phyloP scores from a whole-genome alignment of 306 rosid genomes.

The Dalbergia oliveri region DNA sequence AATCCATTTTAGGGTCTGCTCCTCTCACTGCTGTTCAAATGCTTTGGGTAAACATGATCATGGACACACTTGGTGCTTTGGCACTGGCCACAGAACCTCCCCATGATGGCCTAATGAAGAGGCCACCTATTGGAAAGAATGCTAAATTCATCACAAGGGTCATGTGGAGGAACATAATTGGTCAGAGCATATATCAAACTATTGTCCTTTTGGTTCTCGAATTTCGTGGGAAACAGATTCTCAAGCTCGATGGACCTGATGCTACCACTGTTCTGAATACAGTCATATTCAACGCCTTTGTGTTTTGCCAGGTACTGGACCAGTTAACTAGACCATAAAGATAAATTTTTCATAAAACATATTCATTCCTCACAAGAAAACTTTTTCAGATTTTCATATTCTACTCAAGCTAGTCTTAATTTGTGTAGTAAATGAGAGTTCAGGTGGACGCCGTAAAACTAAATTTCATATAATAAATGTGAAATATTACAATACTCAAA shows the following conservation, averaged over 20 bases:
- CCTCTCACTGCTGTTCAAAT: conserved; percentile 96
- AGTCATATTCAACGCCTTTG: conserved; percentile 85
- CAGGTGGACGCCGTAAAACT: too few relatives aligned
- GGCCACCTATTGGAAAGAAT: conserved; percentile 77
- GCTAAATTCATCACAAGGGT: conserved; percentile 64
- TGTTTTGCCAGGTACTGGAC: conserved; percentile 84
- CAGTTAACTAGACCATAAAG: not conserved
- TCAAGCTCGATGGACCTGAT: conserved; percentile 64
- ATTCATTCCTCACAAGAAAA: too few relatives aligned
- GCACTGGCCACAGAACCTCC: conserved; percentile 97
- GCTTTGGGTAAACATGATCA: conserved; percentile 98
- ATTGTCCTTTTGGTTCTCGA: conserved; percentile 69
- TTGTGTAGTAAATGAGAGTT: not conserved
- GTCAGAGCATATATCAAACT: conserved; percentile 85
- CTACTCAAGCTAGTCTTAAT: not conserved
- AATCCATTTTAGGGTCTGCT: conserved; percentile 68
- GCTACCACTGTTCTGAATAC: conserved; percentile 61
- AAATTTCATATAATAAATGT: too few relatives aligned
- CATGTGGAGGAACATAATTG: conserved; percentile 93
- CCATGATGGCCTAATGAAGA: conserved; percentile 75
- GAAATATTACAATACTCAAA: too few relatives aligned
- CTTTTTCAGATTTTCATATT: not conserved
- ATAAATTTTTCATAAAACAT: too few relatives aligned
- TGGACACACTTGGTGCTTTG: conserved; percentile 95
- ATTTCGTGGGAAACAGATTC: conserved; percentile 61